These are phyloP conservation scores for Silybum marianum DNA, from an alignment of 129 eudicot species.

Conservation along the genomic window DNA sequence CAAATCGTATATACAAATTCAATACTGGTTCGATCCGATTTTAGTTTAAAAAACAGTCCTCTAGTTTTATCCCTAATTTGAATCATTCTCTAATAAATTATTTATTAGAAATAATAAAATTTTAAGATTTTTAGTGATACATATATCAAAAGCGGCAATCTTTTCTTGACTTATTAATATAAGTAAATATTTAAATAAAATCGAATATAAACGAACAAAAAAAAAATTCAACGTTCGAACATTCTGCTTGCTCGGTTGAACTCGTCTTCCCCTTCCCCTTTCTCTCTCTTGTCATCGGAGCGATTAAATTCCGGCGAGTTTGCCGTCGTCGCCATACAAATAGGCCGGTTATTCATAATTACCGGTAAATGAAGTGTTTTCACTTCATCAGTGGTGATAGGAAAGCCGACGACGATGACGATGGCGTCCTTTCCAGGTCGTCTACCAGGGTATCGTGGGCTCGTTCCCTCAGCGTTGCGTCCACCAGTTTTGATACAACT, in stretches of 20 bases:
- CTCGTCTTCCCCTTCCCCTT: slow-evolving; percentile 22
- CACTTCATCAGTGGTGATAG: slow-evolving; percentile 57
- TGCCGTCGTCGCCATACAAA: background rate
- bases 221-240: slow-evolving; percentile 32
- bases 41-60: too few relatives aligned
- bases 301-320: slow-evolving; percentile 10
- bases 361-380: slow-evolving; percentile 63
- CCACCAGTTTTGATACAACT: slow-evolving; percentile 44
- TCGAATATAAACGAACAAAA: background rate
- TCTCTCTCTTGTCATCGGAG: slow-evolving; percentile 3
- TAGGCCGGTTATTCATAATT: background rate
- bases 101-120: too few relatives aligned
- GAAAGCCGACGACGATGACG: slow-evolving; percentile 28
- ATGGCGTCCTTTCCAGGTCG: slow-evolving; percentile 44
- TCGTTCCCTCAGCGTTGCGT: slow-evolving; percentile 74
- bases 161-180: slow-evolving; percentile 26
- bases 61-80: too few relatives aligned
- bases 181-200: background rate
- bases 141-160: slow-evolving; percentile 1
- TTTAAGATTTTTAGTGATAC: background rate
- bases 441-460: slow-evolving; percentile 74
- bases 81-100: too few relatives aligned
- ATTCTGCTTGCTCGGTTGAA: slow-evolving; percentile 26
- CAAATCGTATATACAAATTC: too few relatives aligned
- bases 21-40: too few relatives aligned